Base-by-base conservation (phyloP, 1,284 basidiomycete genomes). In the Gymnopus androsaceus region DNA sequence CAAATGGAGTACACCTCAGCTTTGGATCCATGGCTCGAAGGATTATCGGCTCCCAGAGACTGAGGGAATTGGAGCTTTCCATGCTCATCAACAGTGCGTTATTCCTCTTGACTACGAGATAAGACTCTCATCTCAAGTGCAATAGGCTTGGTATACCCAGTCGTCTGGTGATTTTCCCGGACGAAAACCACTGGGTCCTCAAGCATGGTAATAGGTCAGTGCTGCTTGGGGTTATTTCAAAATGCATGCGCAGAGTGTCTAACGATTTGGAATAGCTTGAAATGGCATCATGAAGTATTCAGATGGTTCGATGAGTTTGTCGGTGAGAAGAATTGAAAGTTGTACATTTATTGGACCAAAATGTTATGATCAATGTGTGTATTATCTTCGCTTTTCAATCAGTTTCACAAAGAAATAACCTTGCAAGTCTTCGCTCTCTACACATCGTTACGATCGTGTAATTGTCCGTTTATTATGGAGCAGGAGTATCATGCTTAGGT, bases 111-210 rank as follows among this genome's bases (percentile, higher is more conserved):
- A 15, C 27, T 42, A 30, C 42, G n/a, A 53, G 34, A 15, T 41
- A 19, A 3, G 19, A 38, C 7, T 9, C 25, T 40, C 6, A 42
- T 41, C 6, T 7, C 23, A 8, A 3, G n/a, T n/a, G 54, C 55
- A 6, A 36, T 58, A 92, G 92, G 63, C 82, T 79, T 50, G 85
- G 83, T 12, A 74, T 97, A 28, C 90, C 90, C 4, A 90, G 85
- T 60, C 83, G 95, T 49, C 79, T 97, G 48, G 82, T 97, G 9
- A 85, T 95, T 63, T 97, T 97, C 81, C 91, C 91, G 0, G 87
- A 93, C 64, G 95, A 97, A 76, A 96, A 96, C 66, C 94, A 96
- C 69, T 95, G 92, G 92, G 90, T 92, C 9, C 62, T 89, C 57
- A 82, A 90, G 55, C 86, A 87, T 60, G 85, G 85, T 51, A 92